Base-by-base conservation (phyloP, 495 filamentous ascomycete genomes). In the Penicillium herquei region DNA sequence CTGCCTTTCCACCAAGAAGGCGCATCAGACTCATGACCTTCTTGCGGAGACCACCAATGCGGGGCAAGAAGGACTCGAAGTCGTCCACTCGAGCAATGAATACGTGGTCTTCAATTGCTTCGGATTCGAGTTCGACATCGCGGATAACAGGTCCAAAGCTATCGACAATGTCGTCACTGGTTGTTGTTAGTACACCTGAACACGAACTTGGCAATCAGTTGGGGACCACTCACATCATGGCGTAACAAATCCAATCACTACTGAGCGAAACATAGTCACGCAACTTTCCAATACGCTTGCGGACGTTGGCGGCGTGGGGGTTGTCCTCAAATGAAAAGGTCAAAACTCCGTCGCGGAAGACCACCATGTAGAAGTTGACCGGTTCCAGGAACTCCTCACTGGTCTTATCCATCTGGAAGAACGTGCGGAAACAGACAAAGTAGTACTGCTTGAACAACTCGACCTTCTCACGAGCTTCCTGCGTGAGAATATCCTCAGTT, bases 231-330 rank as follows among this genome's bases (percentile, higher is more conserved):
- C 77, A 91, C 88, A 98, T 98, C 74, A 98, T 84, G 33, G 94
- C 94, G 65, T 98, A 98, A 74, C 95, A 98, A 56, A 98, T 93
- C 94, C 94, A 98, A 70, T 98, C 94, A 58, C 90, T 91, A 54
- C 89, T 93, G 35, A 98, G 78, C 13, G 89, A 84, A 54, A 97
- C 88, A 65, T 96, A 96, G 63, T 98, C 94, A 62, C 95, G 90
- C 55, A 98, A 78, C 68, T 89, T 89, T 2, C 90, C 87, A 64
- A 98, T 96, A 68, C 94, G 83, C 78, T 90, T 90, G 49, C 95
- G 85, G 42, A 98, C 94, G 62, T 92, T 90, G 16, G 85, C 78
- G 8, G 90, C 89, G 65, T 98, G 94, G 0, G 84, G 82, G 59
- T 91, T 95, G 34, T 85, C 85, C 16, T 83, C 81, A 68, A 95